A percentile compares a stretch with the other conserved stretches of the same genome.
Evolutionary conservation across 768 basidiomycete species (phyloP).

Genomic region (Lactifluus hygrophoroides): DNA sequence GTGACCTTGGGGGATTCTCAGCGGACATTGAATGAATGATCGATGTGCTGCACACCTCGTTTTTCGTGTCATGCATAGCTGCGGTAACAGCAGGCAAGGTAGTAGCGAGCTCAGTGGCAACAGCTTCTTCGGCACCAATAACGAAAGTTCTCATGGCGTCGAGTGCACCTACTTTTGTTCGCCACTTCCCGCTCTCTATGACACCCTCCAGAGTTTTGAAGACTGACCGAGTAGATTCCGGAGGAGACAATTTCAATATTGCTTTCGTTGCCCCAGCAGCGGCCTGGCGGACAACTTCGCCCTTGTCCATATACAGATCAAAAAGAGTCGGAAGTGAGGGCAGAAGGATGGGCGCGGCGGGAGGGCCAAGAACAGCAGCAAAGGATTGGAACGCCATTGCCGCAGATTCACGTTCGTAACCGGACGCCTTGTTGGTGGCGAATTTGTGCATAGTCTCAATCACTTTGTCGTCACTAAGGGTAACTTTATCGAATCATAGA

Average conservation of each 20-base stretch:
- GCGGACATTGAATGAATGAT: slow-evolving; percentile 4
- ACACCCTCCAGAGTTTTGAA: slow-evolving; percentile 65
- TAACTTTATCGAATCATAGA: slow-evolving; percentile 15
- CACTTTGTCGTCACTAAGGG: slow-evolving; percentile 50
- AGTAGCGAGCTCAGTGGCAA: slow-evolving; percentile 74
- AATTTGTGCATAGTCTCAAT: slow-evolving; percentile 57
- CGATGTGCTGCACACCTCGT: slow-evolving; percentile 51
- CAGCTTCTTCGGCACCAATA: slow-evolving; percentile 55
- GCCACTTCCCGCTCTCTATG: slow-evolving; percentile 85
- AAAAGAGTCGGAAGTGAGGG: slow-evolving; percentile 69
- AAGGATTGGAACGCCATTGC: slow-evolving; percentile 75
- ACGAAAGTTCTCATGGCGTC: slow-evolving; percentile 78
- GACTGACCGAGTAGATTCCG: slow-evolving; percentile 65
- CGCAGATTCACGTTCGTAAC: slow-evolving; percentile 82
- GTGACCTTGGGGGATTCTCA: slow-evolving; percentile 51
- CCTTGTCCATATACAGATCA: slow-evolving; percentile 89
- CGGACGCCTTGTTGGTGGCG: slow-evolving; percentile 78
- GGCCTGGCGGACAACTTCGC: slow-evolving; percentile 79
- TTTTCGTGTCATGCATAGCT: slow-evolving; percentile 95
- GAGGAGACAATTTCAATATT: slow-evolving; percentile 75
- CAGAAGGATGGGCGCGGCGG: slow-evolving; percentile 66
- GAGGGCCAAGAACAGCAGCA: slow-evolving; percentile 56
- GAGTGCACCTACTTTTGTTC: slow-evolving; percentile 85
- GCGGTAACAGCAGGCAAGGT: slow-evolving; percentile 80
- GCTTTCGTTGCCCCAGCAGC: slow-evolving; percentile 75